These are phyloP conservation scores for Talaromyces funiculosus DNA, from an alignment of 2,329 filamentous ascomycete genomes.

Conservation along the genomic window DNA sequence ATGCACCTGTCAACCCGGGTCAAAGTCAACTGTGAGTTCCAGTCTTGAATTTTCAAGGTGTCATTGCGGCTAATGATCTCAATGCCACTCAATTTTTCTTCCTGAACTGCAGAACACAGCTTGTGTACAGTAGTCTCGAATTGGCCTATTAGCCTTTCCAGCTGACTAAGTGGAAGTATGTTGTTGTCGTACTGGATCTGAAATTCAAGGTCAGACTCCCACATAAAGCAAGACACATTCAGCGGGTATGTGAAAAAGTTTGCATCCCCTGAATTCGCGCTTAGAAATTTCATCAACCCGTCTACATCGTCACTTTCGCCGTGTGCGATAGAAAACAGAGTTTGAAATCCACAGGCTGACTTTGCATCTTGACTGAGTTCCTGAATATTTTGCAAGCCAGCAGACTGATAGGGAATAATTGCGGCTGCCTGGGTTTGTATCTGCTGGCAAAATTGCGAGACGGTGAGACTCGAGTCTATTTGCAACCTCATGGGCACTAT, in stretches of 20 bases:
- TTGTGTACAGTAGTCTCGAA: slow-evolving; percentile 11
- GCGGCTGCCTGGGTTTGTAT: slow-evolving; percentile 52
- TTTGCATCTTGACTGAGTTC: slow-evolving; percentile 9
- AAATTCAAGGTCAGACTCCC: slow-evolving; percentile 6
- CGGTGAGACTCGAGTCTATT: slow-evolving; percentile 27
- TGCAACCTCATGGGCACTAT: slow-evolving; percentile 38
- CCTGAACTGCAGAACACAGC: background rate
- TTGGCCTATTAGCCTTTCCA: slow-evolving; percentile 7
- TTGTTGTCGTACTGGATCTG: slow-evolving; percentile 9
- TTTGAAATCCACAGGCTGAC: slow-evolving; percentile 11
- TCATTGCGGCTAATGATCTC: background rate
- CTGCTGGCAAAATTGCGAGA: slow-evolving; percentile 46
- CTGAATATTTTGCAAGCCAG: slow-evolving; percentile 35
- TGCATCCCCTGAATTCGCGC: slow-evolving; percentile 11
- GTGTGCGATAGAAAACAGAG: slow-evolving; percentile 11
- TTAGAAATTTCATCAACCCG: slow-evolving; percentile 30
- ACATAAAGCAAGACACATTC: slow-evolving; percentile 12
- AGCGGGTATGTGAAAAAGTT: slow-evolving; percentile 14
- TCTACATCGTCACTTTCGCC: slow-evolving; percentile 12
- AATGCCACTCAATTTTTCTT: background rate
- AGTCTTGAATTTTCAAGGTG: background rate
- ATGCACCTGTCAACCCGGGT: slow-evolving; percentile 9
- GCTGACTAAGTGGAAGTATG: slow-evolving; percentile 1
- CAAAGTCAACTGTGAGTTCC: slow-evolving; percentile 14
- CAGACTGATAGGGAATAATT: slow-evolving; percentile 54